Evolutionary conservation across 2,329 filamentous ascomycete species (phyloP).

Genomic region (Pseudodiploospora longispora): DNA sequence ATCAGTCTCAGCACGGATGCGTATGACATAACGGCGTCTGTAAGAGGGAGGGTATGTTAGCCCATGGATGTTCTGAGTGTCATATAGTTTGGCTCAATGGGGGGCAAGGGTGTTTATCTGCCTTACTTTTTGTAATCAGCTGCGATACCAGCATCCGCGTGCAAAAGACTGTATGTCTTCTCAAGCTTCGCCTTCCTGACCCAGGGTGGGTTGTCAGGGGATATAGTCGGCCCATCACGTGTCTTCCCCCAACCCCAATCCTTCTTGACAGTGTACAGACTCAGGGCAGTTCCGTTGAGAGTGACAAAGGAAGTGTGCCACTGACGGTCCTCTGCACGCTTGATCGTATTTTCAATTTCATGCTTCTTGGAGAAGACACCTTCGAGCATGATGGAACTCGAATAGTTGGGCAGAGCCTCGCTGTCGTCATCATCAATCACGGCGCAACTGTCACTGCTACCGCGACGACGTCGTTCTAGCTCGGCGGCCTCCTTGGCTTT

Average conservation of each 20-base stretch:
- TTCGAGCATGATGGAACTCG: conserved; percentile 46
- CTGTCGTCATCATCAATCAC: not conserved
- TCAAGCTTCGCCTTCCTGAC: conserved; percentile 48
- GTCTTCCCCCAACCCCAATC: conserved; percentile 43
- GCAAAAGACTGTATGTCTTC: conserved; percentile 62
- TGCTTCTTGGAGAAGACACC: conserved; percentile 55
- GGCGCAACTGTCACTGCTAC: not conserved
- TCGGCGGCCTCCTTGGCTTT: not conserved
- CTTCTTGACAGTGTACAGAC: conserved; percentile 55
- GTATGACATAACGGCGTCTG: conserved; percentile 57
- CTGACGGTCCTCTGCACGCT: conserved; percentile 52
- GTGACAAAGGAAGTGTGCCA: conserved; percentile 58
- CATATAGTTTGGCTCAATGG: not conserved
- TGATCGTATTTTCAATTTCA: conserved; percentile 58
- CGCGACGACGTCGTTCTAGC: not conserved
- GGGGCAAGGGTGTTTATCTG: not conserved
- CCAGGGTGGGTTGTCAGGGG: conserved; percentile 43
- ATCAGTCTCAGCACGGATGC: conserved; percentile 64
- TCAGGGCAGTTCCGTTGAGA: conserved; percentile 60
- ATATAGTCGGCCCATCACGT: conserved; percentile 39
- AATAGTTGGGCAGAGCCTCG: conserved; percentile 43
- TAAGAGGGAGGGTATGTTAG: not conserved
- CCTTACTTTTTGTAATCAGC: conserved; percentile 62
- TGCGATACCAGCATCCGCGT: conserved; percentile 68
- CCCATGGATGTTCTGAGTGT: no score